Evolutionary conservation across 1,284 basidiomycete genomes (phyloP).

Genomic region (Cryptococcus sp.): DNA sequence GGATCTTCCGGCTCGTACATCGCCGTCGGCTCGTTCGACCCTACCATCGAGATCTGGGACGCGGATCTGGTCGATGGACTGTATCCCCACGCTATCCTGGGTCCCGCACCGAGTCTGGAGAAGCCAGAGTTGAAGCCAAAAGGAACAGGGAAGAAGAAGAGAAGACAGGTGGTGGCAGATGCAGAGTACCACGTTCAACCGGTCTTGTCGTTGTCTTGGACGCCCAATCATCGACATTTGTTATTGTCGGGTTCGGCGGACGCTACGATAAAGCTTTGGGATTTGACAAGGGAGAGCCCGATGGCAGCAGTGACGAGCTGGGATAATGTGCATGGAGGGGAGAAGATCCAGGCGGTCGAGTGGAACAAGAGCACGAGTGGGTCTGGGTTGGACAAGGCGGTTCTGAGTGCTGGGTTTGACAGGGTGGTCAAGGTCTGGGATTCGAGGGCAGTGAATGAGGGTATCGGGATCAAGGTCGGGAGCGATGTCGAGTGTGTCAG

Average conservation of each 20-base stretch:
- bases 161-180: conserved; percentile 72
- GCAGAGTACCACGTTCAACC: conserved; percentile 85
- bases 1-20: conserved; percentile 70
- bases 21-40: conserved; percentile 94
- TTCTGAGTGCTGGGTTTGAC: conserved; percentile 91
- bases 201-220: conserved; percentile 88
- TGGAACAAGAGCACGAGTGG: conserved; percentile 74
- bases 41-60: conserved; percentile 98
- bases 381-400: conserved; percentile 59
- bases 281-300: conserved; percentile 67
- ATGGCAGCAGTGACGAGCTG: conserved; percentile 71
- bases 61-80: conserved; percentile 89
- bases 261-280: conserved; percentile 95
- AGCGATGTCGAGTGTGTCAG: conserved; percentile 88
- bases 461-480: conserved; percentile 71
- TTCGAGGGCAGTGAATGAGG: conserved; percentile 69
- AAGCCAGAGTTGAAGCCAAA: conserved; percentile 69
- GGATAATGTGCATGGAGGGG: conserved; percentile 66
- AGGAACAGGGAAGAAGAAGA: conserved; percentile 90
- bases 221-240: conserved; percentile 77
- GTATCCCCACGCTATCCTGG: conserved; percentile 88
- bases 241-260: conserved; percentile 91
- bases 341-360: conserved; percentile 96
- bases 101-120: conserved; percentile 61
- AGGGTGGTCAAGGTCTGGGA: conserved; percentile 90